Evolutionary conservation across 2,329 filamentous ascomycete genomes (phyloP), one percentile per base, ranked within the genome.

Genomic region (Blumeriella jaapii): DNA sequence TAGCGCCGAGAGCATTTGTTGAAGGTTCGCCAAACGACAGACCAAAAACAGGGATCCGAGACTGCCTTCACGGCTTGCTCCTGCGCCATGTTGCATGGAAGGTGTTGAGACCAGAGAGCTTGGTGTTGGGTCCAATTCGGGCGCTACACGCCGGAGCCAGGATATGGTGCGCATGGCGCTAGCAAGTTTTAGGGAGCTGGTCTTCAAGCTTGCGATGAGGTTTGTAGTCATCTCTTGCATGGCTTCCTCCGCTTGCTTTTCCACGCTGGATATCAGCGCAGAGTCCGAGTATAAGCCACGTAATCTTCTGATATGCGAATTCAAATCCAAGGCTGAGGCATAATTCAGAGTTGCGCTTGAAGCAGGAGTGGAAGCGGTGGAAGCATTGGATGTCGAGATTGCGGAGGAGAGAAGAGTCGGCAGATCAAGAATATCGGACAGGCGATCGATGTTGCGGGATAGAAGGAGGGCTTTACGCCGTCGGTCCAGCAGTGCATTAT

Each of bases 151-250:
- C 27, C 89, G 78, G 28, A 98, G 67, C 82, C 86, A 95, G 40
- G 86, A 84, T 31, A 95, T 78, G 1, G 85, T 94, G 34, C 93
- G 75, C 62, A 98, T 82, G 1, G 86, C 87, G 9, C 81, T 80
- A 15, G 91, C 87, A 3, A 98, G 70, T 59, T 95, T 93, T 32
- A 98, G 69, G 13, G 74, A 74, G 2, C 83, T 83, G 0, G 73
- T 69, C 46, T 85, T 81, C 16, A 98, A 68, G 7, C 79, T 78
- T 7, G 69, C 64, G 38, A 98, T 79, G 4, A 98, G 71, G 49
- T 91, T 86, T 6, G 78, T 75, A 0, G 85, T 84, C 74, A 96
- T 85, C 38, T 82, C 77, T 50, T 82, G 82, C 70, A 96, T 93
- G 23, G 85, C 83, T 34, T 76, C 75, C 49, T 94, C 85, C 7